These are phyloP conservation scores for Candida boleticola DNA, from an alignment of 805 yeast species.

Conservation along the genomic window DNA sequence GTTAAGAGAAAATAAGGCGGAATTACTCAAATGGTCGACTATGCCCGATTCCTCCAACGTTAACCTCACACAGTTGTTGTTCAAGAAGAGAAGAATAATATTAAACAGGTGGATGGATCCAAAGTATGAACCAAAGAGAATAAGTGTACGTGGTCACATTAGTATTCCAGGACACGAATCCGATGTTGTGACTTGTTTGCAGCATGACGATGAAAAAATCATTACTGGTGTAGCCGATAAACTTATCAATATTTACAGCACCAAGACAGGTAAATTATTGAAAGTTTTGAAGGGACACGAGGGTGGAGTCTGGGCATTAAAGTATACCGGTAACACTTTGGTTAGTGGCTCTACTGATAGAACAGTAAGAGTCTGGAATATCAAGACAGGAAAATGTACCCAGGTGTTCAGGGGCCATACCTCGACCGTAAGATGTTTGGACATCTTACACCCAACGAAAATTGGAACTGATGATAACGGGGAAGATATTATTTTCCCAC, in stretches of 20 bases:
- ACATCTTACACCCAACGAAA: conserved; percentile 66
- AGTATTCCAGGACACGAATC: conserved; percentile 46
- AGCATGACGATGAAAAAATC: conserved; percentile 85
- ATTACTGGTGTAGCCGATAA: conserved; percentile 92
- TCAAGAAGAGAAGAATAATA: conserved; percentile 57
- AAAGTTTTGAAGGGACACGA: conserved; percentile 79
- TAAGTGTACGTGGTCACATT: conserved; percentile 54
- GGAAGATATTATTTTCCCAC: conserved; percentile 54
- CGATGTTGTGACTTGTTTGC: conserved; percentile 91
- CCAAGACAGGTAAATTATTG: conserved; percentile 65
- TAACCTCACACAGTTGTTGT: conserved; percentile 50
- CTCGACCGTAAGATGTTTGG: conserved; percentile 89
- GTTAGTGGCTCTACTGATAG: conserved; percentile 96
- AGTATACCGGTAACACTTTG: conserved; percentile 76
- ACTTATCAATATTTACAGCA: conserved; percentile 75
- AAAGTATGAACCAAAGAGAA: conserved; percentile 60
- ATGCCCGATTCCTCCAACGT: conserved; percentile 23
- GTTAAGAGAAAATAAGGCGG: conserved; percentile 30
- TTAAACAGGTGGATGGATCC: conserved; percentile 81
- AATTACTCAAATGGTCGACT: conserved; percentile 39
- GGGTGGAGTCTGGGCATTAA: conserved; percentile 99
- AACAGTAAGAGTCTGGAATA: conserved; percentile 91
- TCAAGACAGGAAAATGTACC: conserved; percentile 79
- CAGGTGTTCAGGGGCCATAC: conserved; percentile 91
- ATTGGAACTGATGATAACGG: conserved; percentile 64